phyloP scores from a whole-genome alignment of 176 grass and related monocot genomes.

The Musa itinerans region DNA sequence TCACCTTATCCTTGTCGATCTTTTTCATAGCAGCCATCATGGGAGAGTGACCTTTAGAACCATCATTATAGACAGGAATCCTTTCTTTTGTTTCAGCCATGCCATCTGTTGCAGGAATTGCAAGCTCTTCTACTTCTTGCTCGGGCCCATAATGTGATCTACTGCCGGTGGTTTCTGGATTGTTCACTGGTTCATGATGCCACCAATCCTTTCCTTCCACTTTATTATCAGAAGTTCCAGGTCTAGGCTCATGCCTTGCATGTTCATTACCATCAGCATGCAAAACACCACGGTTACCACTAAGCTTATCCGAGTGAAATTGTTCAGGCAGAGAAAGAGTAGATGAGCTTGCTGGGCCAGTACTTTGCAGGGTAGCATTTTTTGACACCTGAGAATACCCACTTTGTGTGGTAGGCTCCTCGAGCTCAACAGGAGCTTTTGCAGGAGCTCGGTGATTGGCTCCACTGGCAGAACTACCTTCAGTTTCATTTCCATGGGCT shows the following conservation, averaged over 20 bases:
- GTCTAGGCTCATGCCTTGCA: background rate
- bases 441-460: conserved; percentile 26
- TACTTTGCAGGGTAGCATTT: conserved; percentile 16
- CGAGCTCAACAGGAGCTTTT: conserved; percentile 25
- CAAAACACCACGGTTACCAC: background rate
- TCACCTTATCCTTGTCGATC: conserved; percentile 64
- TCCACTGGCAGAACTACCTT: conserved; percentile 42
- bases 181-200: background rate
- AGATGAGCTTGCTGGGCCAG: conserved; percentile 20
- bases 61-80: conserved; percentile 14
- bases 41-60: conserved; percentile 28
- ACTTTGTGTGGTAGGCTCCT: conserved; percentile 32
- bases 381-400: conserved; percentile 29
- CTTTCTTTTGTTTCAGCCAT: conserved; percentile 28
- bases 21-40: conserved; percentile 50
- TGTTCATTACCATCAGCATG: background rate
- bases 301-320: conserved; percentile 37
- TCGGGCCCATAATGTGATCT: background rate
- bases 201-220: background rate
- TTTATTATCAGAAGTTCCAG: conserved; percentile 1
- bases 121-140: background rate
- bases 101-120: background rate
- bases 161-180: background rate
- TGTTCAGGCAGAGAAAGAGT: conserved; percentile 23
- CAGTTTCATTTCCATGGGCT: conserved; percentile 50